Evolutionary conservation across 1,139 yeast species (phyloP).

Genomic region (Geotrichum australiense): DNA sequence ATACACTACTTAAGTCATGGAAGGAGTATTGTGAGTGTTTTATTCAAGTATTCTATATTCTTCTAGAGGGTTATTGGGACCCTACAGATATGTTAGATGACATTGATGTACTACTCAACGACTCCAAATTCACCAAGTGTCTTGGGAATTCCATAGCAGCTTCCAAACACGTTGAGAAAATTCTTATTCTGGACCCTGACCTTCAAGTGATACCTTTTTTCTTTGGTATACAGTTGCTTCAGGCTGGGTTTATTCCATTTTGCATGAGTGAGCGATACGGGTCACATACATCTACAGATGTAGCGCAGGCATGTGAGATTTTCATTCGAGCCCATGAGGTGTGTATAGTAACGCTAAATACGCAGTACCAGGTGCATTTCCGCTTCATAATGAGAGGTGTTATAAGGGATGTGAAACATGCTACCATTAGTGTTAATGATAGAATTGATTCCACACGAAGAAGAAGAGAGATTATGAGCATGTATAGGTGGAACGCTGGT

Average conservation of each 20-base stretch:
- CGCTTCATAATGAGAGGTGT: slow-evolving; percentile 31
- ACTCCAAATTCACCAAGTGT: slow-evolving; percentile 25
- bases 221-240: slow-evolving; percentile 28
- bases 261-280: slow-evolving; percentile 30
- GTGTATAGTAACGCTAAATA: slow-evolving; percentile 31
- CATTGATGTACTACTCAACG: slow-evolving; percentile 25
- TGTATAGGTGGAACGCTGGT: slow-evolving; percentile 31
- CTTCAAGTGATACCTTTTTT: slow-evolving; percentile 29
- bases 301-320: slow-evolving; percentile 31
- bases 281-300: slow-evolving; percentile 29
- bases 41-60: slow-evolving; percentile 26
- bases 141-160: slow-evolving; percentile 27
- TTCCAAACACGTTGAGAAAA: slow-evolving; percentile 25
- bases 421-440: slow-evolving; percentile 19
- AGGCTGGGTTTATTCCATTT: slow-evolving; percentile 29
- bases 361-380: slow-evolving; percentile 32
- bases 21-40: slow-evolving; percentile 25
- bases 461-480: slow-evolving; percentile 28
- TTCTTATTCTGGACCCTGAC: slow-evolving; percentile 27
- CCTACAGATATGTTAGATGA: slow-evolving; percentile 25
- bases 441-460: slow-evolving; percentile 24
- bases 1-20: slow-evolving; percentile 22
- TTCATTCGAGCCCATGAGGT: slow-evolving; percentile 33
- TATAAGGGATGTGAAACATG: slow-evolving; percentile 19
- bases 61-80: slow-evolving; percentile 26